Percentiles rank a stretch among this genome's conserved stretches.
These are phyloP conservation scores for Trichoderma cornu-damae DNA, from an alignment of 2,329 filamentous ascomycete species.

Conservation along the genomic window DNA sequence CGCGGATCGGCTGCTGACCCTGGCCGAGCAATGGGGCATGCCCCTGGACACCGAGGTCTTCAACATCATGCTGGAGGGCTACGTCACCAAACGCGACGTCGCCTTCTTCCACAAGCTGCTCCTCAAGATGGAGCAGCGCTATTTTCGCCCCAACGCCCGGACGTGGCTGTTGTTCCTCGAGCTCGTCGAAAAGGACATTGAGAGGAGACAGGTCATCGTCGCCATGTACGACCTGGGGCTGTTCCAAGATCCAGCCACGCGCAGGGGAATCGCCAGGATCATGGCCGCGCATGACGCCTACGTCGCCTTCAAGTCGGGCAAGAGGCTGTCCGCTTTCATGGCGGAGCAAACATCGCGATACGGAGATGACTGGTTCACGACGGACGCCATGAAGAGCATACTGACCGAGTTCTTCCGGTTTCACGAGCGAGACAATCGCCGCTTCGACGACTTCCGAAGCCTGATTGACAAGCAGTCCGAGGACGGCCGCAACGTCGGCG, in stretches of 20 bases:
- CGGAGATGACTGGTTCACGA: conserved; percentile 42
- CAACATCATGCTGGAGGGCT: conserved; percentile 44
- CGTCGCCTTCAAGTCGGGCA: conserved; percentile 35
- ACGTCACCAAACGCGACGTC: conserved; percentile 37
- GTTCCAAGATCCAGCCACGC: conserved; percentile 35
- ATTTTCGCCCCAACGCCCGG: conserved; percentile 38
- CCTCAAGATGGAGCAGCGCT: conserved; percentile 37
- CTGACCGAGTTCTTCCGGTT: conserved; percentile 41
- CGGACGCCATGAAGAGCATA: conserved; percentile 34
- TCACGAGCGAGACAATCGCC: conserved; percentile 26
- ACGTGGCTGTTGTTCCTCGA: conserved; percentile 48
- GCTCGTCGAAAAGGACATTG: conserved; percentile 56
- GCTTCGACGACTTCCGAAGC: conserved; percentile 27
- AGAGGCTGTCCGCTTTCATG: conserved; percentile 36
- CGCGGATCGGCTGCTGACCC: conserved; percentile 35
- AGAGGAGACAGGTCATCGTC: conserved; percentile 42
- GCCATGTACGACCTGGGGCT: conserved; percentile 44
- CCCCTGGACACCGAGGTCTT: conserved; percentile 43
- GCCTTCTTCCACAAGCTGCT: conserved; percentile 39
- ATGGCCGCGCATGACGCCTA: conserved; percentile 43
- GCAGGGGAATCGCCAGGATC: conserved; percentile 37
- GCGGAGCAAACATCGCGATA: conserved; percentile 40
- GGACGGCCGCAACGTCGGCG: conserved; percentile 26
- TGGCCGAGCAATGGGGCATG: conserved; percentile 36
- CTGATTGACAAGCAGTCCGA: conserved; percentile 27